Base-by-base conservation (phyloP, 78 protist species). In the Dictyostelium citrinum region DNA sequence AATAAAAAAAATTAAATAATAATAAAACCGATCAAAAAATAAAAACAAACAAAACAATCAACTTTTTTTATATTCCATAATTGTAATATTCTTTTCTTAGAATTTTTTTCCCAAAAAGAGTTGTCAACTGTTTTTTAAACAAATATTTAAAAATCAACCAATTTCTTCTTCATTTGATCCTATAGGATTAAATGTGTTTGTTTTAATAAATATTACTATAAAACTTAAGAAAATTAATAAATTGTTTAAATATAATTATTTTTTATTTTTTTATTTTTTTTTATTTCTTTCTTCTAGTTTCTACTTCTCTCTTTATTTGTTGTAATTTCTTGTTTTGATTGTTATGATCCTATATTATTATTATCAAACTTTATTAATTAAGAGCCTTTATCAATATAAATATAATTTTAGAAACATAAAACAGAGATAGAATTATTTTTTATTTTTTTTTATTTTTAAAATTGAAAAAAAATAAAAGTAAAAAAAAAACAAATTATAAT, bases 301-400 rank as follows among this genome's bases (percentile, higher is more conserved):
- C 43, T 39, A 5, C 43, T 39, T 61, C 14, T 61, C 9, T 27
- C 12, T 27, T n/a, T 10, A 24, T 64, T 64, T 24, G 5, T 64
- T 24, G 16, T 27, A n/a, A n/a, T 8, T 64, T 27, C 11, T 8
- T 11, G 3, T 64, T 27, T 12, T 64, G 4, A 11, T 11, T 64
- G 16, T 64, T 64, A 64, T 64, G 72, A 64, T 64, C 72, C 72
- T 64, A 64, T 64, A 27, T 64, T 64, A 6, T 64, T 61, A 24
- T 24, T 11, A 27, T 64, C 35, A 27, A 64, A 27, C 35, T 27
- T 64, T 64, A 64, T 64, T 27, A 64, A 64, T 64, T 64, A 64
- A 64, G 72, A 64, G 33, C 72, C 72, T 64, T 60, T 64, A 64
- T 64, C 72, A 64, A 64, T 64, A 64, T 64, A 64, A 64, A 64